phyloP scores from a whole-genome alignment of 257 asterid genomes.

The Nicotiana noctiflora region DNA sequence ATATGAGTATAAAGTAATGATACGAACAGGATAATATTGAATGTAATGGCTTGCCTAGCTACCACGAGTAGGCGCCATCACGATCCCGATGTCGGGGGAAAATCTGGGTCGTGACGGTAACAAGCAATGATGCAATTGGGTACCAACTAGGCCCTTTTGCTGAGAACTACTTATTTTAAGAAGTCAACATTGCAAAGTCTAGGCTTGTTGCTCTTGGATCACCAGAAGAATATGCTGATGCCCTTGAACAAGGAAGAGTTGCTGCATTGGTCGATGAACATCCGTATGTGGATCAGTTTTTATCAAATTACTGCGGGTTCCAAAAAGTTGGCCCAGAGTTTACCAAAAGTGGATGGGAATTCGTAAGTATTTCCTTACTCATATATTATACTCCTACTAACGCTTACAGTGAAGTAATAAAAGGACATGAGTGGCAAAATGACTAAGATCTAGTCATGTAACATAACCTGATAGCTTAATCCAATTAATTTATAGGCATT shows the following conservation, averaged over 20 bases:
- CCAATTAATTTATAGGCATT: constrained; percentile 17
- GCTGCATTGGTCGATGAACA: constrained; percentile 72
- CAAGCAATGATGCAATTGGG: constrained; percentile 59
- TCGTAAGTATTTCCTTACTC: constrained; percentile 39
- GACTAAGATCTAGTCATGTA: not conserved
- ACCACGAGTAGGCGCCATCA: too few species aligned
- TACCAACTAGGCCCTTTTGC: constrained; percentile 72
- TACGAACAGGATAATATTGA: too few species aligned
- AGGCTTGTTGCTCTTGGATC: constrained; percentile 68
- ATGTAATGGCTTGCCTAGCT: too few species aligned
- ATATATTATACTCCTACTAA: not conserved
- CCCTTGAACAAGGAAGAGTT: constrained; percentile 43
- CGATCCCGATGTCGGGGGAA: too few species aligned
- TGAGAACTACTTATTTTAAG: constrained; percentile 49
- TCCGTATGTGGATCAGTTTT: constrained; percentile 62
- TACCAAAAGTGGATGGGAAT: constrained; percentile 79
- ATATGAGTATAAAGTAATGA: too few species aligned
- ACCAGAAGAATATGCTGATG: constrained; percentile 64
- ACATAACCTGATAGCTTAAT: not conserved
- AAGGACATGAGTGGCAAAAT: constrained; percentile 1
- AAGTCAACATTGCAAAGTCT: constrained; percentile 58
- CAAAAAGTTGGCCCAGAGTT: constrained; percentile 61
- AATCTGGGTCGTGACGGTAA: too few species aligned
- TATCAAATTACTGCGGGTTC: constrained; percentile 52
- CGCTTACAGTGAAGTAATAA: not conserved